phyloP scores from a whole-genome alignment of 306 rosid species.

The Cicer bijugum region DNA sequence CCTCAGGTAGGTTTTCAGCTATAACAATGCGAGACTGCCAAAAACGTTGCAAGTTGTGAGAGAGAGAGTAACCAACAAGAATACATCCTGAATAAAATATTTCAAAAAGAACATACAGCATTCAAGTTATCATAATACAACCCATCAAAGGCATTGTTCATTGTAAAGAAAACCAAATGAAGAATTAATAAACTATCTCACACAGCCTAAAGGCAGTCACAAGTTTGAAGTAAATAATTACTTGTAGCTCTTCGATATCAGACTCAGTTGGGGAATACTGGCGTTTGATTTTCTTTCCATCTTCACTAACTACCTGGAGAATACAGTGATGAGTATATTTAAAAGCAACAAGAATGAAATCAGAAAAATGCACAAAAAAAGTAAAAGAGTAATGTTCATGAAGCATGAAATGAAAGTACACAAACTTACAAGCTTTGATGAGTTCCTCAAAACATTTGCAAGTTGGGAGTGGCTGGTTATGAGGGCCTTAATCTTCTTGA shows the following conservation, averaged over 20 bases:
- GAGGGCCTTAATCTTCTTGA: conserved; percentile 96
- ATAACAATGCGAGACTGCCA: conserved; percentile 85
- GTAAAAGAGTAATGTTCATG: conserved; percentile 6
- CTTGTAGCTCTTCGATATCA: conserved; percentile 92
- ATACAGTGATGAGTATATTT: conserved; percentile 40
- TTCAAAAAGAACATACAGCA: conserved; percentile 11
- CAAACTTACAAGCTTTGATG: conserved; percentile 86
- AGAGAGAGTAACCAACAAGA: conserved; percentile 32
- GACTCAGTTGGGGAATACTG: conserved; percentile 70
- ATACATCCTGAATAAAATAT: conserved; percentile 20
- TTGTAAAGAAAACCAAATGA: conserved; percentile 33
- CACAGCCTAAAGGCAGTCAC: conserved; percentile 23
- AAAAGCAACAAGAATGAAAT: conserved; percentile 24
- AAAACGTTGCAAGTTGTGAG: conserved; percentile 33
- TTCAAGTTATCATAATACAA: conserved; percentile 22
- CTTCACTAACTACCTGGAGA: conserved; percentile 85
- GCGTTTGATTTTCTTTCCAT: conserved; percentile 92
- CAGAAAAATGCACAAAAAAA: conserved; percentile 17
- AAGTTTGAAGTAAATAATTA: conserved; percentile 48
- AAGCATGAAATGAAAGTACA: conserved; percentile 30
- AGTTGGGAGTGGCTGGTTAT: conserved; percentile 75
- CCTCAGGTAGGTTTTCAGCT: conserved; percentile 98
- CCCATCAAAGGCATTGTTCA: conserved; percentile 14
- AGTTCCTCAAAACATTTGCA: conserved; percentile 81
- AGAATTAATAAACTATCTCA: conserved; percentile 34